Base-by-base conservation (phyloP, 2,329 filamentous ascomycete species). In the Fusarium papillatum region DNA sequence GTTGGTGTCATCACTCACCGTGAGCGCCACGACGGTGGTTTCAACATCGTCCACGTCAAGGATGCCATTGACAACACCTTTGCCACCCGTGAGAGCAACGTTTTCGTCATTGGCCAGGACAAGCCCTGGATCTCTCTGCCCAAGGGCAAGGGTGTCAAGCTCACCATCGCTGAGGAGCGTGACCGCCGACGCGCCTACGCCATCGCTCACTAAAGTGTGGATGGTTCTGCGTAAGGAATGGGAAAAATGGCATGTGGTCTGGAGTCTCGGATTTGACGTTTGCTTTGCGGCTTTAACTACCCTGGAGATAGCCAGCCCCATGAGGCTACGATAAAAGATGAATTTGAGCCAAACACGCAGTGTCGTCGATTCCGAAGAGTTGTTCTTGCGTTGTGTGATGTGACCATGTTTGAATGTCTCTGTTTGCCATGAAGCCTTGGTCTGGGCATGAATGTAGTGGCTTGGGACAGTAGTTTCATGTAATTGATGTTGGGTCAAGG, bases 111-210 rank as follows among this genome's bases (percentile, higher is more conserved):
- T 83, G 97, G 97, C 85, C 91, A 93, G 83, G 97, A 99, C 86
- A 98, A 98, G 94, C 96, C 97, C 85, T 99, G 97, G 97, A 93
- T 99, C 90, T 98, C 95, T 84, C 93, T 99, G 86, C 97, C 97
- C 88, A 99, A 98, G 95, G 97, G 97, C 91, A 98, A 98, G 93
- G 97, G 97, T 95, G 97, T 99, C 91, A 98, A 98, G 95, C 95
- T 98, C 88, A 93, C 94, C 86, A 98, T 99, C 85, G 95, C 96
- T 82, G 96, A 99, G 92, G 96, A 99, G 95, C 93, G 96, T 91
- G 96, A 99, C 90, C 96, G 96, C 88, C 95, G 96, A 87, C 95
- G 97, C 85, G 95, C 96, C 80, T 81, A 85, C 80, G 77, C 86
- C 78, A 81, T 88, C 77, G 85, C 87, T 81, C 85, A 90, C 85